Percentiles rank a stretch among this genome's conserved stretches.
Evolutionary conservation across 352 stramenopile species (phyloP).

Genomic region (Lagenidium sp.): DNA sequence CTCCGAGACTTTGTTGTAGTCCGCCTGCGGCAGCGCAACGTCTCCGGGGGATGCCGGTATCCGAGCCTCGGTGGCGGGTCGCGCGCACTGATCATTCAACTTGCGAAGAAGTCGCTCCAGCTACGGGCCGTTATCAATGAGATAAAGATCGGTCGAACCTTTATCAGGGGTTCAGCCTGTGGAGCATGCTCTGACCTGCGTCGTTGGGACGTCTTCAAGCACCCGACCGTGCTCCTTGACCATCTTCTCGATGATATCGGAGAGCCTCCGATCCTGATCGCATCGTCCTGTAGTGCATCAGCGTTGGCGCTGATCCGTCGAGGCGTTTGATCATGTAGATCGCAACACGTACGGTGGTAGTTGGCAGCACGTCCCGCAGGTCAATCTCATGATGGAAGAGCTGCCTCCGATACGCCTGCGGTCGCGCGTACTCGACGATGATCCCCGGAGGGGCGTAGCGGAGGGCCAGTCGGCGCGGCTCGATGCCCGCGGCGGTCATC

Average conservation of each 20-base stretch:
- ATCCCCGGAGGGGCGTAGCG: slow-evolving; percentile 41
- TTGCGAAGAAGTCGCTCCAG: slow-evolving; percentile 38
- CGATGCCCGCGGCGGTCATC: slow-evolving; percentile 14
- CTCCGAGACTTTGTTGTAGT: slow-evolving; percentile 77
- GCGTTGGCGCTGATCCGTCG: no score
- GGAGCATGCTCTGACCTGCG: no score
- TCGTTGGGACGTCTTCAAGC: slow-evolving; percentile 26
- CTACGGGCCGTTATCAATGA: no score
- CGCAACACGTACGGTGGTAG: no score
- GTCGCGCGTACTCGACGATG: slow-evolving; percentile 47
- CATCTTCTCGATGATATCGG: slow-evolving; percentile 29
- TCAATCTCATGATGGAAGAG: slow-evolving; percentile 63
- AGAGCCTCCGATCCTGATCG: slow-evolving; percentile 16
- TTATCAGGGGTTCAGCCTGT: no score
- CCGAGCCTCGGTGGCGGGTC: background rate
- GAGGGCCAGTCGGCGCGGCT: slow-evolving; percentile 44
- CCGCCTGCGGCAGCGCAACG: slow-evolving; percentile 33
- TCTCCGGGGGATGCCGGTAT: background rate
- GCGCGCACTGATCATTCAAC: slow-evolving; percentile 16
- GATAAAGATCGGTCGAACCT: no score
- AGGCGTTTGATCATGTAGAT: no score
- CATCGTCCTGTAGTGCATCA: no score
- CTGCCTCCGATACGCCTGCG: slow-evolving; percentile 12
- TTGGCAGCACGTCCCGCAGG: no score
- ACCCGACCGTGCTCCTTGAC: slow-evolving; percentile 26